These are phyloP conservation scores for Dendrobium officinale DNA, from an alignment of 106 monocot genomes.

Conservation along the genomic window DNA sequence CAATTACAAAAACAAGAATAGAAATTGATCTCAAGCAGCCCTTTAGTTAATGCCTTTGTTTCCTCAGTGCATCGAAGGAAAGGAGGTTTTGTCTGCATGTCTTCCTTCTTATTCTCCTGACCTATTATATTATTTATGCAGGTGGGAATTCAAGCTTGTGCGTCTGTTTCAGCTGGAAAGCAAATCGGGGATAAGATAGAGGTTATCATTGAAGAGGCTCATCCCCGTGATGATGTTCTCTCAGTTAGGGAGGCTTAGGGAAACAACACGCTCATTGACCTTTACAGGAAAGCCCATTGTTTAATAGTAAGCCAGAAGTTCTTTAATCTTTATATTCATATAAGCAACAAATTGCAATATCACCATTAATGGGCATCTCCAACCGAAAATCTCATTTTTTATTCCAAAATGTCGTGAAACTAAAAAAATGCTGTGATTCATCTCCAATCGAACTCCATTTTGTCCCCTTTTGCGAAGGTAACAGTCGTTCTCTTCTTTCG, in stretches of 20 bases:
- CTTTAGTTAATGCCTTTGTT: too few relatives aligned
- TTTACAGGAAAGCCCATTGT: background rate
- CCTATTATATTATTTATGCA: conserved; percentile 10
- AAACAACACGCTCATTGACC: background rate
- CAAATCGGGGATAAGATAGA: conserved; percentile 69
- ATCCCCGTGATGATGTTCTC: conserved; percentile 85
- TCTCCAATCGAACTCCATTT: too few relatives aligned
- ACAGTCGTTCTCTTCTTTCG: too few relatives aligned
- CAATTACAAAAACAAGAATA: too few relatives aligned
- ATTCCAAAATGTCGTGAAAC: too few relatives aligned
- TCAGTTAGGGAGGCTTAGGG: conserved; percentile 37
- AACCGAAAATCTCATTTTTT: too few relatives aligned
- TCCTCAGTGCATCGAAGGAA: too few relatives aligned
- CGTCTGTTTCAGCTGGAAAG: conserved; percentile 45
- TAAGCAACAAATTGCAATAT: too few relatives aligned
- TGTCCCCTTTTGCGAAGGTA: too few relatives aligned
- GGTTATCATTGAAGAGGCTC: conserved; percentile 44
- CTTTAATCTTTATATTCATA: background rate
- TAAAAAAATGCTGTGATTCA: too few relatives aligned
- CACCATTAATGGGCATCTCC: too few relatives aligned
- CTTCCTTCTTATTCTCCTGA: background rate
- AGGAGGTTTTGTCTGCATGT: background rate
- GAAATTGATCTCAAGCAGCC: too few relatives aligned
- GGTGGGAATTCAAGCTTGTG: conserved; percentile 80
- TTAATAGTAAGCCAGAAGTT: background rate